Evolutionary conservation across 352 stramenopile species (phyloP), one percentile per base, ranked within the genome.

Genomic region (Plasmopara viticola): DNA sequence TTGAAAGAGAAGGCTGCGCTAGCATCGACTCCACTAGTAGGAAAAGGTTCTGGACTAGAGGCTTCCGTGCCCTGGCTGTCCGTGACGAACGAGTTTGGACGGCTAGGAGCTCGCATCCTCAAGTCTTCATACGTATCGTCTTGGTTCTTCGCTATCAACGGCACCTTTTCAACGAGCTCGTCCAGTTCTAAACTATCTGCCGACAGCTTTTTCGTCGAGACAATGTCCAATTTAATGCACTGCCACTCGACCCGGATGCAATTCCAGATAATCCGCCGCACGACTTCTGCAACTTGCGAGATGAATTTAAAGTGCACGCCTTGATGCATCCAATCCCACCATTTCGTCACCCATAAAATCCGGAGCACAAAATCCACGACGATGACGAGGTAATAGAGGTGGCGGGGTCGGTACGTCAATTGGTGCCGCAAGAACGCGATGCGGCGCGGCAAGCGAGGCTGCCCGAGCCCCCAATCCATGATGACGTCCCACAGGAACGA

Each of bases 401-500:
- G 58, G 10, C 57, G 66, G 13, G 73, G 79, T 7, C 62, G 50
- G 52, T 86, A 92, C 0, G 83, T 69, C 33, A 92, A 58, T 41
- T 84, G 72, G 48, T 90, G 79, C 17, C 82, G 77, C 44, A 92
- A 57, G 47, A 86, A 83, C 4, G 46, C 48, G 8, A 79, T 53
- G 14, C 53, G 50, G 25, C 47, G 55, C 12, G 72, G 73, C 20
- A 88, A 51, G 10, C 74, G 66, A 0, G 82, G 82, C 51, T 92
- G 75, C n/a, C 78, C 84, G 8, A 97, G 72, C 8, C 92, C 92
- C 94, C 95, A 98, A 70, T 98, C 94, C 88, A 98, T 98, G 56
- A 95, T 87, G 2, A 99, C 91, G 64, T 99, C 96, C 95, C 95
- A 99, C 7, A 86, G 78, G 67, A 98, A 98, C 55, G 90, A 98